Base-by-base conservation (phyloP, 805 yeast species). In the Candida jianshihensis region DNA sequence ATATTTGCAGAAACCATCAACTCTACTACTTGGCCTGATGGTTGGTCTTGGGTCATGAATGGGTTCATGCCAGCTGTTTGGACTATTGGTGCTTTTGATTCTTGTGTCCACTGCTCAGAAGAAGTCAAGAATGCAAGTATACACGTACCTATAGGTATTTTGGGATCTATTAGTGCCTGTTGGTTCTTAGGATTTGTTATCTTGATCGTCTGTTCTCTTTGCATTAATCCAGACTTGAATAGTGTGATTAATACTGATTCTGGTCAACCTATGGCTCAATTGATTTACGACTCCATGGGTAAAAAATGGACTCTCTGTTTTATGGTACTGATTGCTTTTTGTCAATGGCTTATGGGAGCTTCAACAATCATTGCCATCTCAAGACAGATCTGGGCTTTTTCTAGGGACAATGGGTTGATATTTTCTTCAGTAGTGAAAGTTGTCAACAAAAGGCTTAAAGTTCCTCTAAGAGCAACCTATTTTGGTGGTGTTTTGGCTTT, bases 381-480 rank as follows among this genome's bases (percentile, higher is more conserved):
- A 5, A 70, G 88, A 56, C 87, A 80, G 55, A 67, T 78, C 34
- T 81, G 82, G 77, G 86, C 87, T 1, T 78, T 80, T 56, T 77
- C 85, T 28, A 72, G 90, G 61, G 90, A 81, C 54, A 78, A 79
- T 48, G 88, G 87, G 13, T 63, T 79, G 42, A 84, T 86, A 14
- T 63, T 77, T 49, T 65, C 78, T 19, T 53, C 64, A 24, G 56
- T 59, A 46, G 67, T 79, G 40, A 73, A 75, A 46, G 70, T 63
- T 31, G 81, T 80, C 35, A 64, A 80, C 51, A 63, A 69, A 33
- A 66, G 54, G 40, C 58, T 71, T 27, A 68, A 70, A 21, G 81
- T 76, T 24, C 88, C 88, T 17, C 55, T 78, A 26, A 66, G 78
- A 47, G 86, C 88, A 3, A 73, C 75, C 35, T 49, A 64, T 27